Evolutionary conservation across 2,329 filamentous ascomycete species (phyloP).

Genomic region (Claviceps digitariae): DNA sequence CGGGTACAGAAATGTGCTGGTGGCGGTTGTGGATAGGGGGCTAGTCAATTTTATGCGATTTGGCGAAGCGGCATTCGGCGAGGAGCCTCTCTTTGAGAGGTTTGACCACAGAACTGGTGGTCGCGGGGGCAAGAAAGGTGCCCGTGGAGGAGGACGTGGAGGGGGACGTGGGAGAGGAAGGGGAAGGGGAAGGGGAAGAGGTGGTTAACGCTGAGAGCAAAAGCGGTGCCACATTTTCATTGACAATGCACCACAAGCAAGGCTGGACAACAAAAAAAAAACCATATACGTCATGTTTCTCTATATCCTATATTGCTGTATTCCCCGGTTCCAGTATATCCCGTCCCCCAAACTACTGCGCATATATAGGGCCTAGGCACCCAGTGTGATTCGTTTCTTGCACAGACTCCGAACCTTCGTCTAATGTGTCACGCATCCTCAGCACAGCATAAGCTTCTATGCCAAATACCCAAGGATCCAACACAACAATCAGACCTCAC

Average conservation of each 20-base stretch:
- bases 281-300: too few relatives aligned
- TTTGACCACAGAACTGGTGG: constrained; percentile 32
- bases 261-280: too few relatives aligned
- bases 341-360: too few relatives aligned
- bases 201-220: constrained; percentile 3
- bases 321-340: too few relatives aligned
- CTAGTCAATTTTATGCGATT: constrained; percentile 79
- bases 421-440: too few relatives aligned
- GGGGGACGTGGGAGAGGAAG: constrained; percentile 10
- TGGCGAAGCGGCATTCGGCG: constrained; percentile 65
- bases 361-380: too few relatives aligned
- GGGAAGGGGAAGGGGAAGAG: constrained; percentile 8
- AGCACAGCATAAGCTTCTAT: too few relatives aligned
- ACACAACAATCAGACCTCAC: too few relatives aligned
- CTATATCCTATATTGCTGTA: too few relatives aligned
- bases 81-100: constrained; percentile 57
- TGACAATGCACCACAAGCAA: not conserved
- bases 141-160: constrained; percentile 17
- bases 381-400: too few relatives aligned
- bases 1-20: constrained; percentile 67
- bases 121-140: constrained; percentile 19
- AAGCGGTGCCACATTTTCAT: not conserved
- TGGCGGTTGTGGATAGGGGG: constrained; percentile 83
- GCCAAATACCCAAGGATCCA: too few relatives aligned
- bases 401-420: too few relatives aligned